Evolutionary conservation across 2,329 filamentous ascomycete genomes (phyloP).

Genomic region (Aspergillus fischeri): DNA sequence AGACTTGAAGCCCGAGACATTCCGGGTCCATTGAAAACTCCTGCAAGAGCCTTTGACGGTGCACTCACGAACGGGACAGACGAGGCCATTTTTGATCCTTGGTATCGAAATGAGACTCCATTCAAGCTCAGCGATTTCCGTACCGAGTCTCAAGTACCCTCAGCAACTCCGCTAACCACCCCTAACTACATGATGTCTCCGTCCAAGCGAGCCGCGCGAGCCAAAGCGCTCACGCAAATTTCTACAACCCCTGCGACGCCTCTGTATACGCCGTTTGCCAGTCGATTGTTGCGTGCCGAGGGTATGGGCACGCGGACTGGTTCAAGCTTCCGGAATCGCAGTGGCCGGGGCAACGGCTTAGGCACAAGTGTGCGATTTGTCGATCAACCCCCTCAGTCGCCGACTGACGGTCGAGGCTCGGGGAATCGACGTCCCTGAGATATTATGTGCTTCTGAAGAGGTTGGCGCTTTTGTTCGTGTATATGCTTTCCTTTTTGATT

Average conservation of each 20-base stretch:
- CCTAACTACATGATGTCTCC: conserved; percentile 43
- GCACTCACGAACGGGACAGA: conserved; percentile 16
- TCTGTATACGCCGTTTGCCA: conserved; percentile 41
- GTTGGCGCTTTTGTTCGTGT: conserved; percentile 1
- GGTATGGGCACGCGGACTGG: conserved; percentile 17
- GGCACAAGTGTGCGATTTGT: conserved; percentile 40
- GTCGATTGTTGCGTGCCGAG: conserved; percentile 31
- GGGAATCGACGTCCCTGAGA: conserved; percentile 28
- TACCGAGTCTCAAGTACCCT: conserved; percentile 26
- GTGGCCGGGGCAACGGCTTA: conserved; percentile 24
- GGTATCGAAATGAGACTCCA: conserved; percentile 33
- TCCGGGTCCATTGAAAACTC: conserved; percentile 26
- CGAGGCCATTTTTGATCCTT: conserved; percentile 31
- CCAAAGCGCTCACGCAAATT: conserved; percentile 36
- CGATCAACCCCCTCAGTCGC: conserved; percentile 39
- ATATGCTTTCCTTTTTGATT: conserved; percentile 1
- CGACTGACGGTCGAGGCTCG: conserved; percentile 36
- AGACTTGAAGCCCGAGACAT: conserved; percentile 28
- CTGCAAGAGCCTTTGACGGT: conserved; percentile 20
- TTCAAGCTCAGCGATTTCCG: conserved; percentile 37
- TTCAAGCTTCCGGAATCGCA: conserved; percentile 23
- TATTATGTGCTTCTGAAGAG: not conserved
- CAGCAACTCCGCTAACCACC: conserved; percentile 36
- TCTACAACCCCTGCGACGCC: conserved; percentile 46
- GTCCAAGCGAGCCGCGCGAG: conserved; percentile 44